Conservation (phyloP, 2,329 filamentous ascomycete genomes). For the Beauveria medogensis region DNA sequence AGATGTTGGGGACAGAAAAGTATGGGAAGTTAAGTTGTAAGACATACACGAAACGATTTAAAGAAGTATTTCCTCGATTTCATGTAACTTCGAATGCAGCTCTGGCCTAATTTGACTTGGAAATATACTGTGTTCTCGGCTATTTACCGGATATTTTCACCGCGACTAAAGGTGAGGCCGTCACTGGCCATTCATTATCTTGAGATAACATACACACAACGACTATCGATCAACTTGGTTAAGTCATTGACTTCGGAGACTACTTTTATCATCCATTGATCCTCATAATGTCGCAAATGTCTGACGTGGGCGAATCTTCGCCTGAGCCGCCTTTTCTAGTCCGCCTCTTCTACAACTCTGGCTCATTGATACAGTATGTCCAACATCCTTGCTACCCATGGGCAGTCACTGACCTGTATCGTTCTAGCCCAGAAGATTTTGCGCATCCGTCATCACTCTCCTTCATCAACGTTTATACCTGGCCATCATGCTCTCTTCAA, state of each 20-base stretch:
- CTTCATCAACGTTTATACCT: slow-evolving; percentile 60
- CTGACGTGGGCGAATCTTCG: slow-evolving; percentile 46
- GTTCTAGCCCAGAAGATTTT: background rate
- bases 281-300: slow-evolving; percentile 23
- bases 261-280: too few relatives aligned
- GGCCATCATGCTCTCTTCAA: slow-evolving; percentile 69
- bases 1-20: too few relatives aligned
- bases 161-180: slow-evolving; percentile 12
- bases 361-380: slow-evolving; percentile 60
- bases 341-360: slow-evolving; percentile 68
- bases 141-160: slow-evolving; percentile 19
- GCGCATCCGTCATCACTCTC: background rate
- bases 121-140: slow-evolving; percentile 9
- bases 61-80: too few relatives aligned
- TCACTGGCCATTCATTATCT: background rate
- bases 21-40: too few relatives aligned
- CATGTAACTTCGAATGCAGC: too few relatives aligned
- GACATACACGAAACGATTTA: too few relatives aligned
- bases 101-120: too few relatives aligned
- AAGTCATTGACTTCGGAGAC: too few relatives aligned
- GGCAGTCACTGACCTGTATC: background rate
- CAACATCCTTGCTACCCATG: background rate
- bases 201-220: background rate
- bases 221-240: too few relatives aligned
- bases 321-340: slow-evolving; percentile 73